Conservation (phyloP, 75 land plant genomes). For the Selaginella moellendorffii region DNA sequence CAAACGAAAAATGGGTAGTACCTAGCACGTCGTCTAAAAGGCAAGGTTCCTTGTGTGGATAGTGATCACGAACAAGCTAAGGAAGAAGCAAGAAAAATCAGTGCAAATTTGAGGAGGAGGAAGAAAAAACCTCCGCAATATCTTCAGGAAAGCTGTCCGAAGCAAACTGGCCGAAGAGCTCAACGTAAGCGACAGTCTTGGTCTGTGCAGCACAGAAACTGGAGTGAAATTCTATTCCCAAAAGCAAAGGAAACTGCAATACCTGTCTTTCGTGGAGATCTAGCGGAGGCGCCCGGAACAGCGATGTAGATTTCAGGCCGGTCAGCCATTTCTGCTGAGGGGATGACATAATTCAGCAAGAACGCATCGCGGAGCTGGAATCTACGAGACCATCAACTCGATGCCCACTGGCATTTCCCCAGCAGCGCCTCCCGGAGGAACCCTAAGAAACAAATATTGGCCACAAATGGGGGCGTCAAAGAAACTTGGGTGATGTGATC, state of each 20-base stretch:
- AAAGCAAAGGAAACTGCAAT: neutral
- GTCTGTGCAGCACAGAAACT: constrained; percentile 41
- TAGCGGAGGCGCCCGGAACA: constrained; percentile 61
- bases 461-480: neutral
- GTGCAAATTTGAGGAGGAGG: neutral
- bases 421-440: too few species aligned
- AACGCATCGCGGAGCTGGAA: neutral
- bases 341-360: constrained; percentile 28
- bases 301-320: constrained; percentile 51
- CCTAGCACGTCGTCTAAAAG: constrained; percentile 85
- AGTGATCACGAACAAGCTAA: constrained; percentile 55
- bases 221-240: too few species aligned
- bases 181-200: constrained; percentile 72
- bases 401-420: too few species aligned
- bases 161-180: constrained; percentile 69
- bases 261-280: constrained; percentile 57
- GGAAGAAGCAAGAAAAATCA: constrained; percentile 6
- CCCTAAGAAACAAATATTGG: neutral
- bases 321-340: constrained; percentile 57
- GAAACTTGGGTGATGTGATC: neutral
- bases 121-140: constrained; percentile 83
- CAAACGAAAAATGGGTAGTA: constrained; percentile 15
- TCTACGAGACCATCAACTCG: too few species aligned
- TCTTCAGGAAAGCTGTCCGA: constrained; percentile 75
- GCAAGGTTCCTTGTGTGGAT: constrained; percentile 52